These are phyloP conservation scores for Allium fistulosum DNA, from an alignment of 106 monocot species.

Conservation along the genomic window DNA sequence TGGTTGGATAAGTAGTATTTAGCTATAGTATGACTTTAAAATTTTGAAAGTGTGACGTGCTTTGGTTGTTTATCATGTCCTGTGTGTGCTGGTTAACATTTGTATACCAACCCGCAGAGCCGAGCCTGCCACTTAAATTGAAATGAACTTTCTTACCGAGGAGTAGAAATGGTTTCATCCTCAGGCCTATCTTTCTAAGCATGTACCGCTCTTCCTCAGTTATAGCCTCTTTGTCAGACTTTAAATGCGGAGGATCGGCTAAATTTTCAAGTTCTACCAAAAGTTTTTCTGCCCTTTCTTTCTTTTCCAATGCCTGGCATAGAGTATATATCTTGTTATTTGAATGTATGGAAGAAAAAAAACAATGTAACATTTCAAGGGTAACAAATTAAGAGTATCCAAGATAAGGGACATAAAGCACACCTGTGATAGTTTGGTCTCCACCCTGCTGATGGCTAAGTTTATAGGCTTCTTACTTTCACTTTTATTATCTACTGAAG, in stretches of 20 bases:
- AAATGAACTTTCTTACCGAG: slow-evolving; percentile 49
- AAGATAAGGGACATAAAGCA: neutral
- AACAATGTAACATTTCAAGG: no score
- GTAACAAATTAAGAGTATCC: neutral
- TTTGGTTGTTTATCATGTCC: no score
- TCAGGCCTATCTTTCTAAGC: slow-evolving; percentile 84
- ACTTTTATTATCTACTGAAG: slow-evolving; percentile 7
- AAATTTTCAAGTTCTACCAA: slow-evolving; percentile 51
- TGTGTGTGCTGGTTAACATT: no score
- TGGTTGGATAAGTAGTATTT: no score
- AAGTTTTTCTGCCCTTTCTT: slow-evolving; percentile 70
- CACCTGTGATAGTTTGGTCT: slow-evolving; percentile 50
- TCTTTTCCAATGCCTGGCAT: slow-evolving; percentile 55
- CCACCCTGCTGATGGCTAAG: slow-evolving; percentile 22
- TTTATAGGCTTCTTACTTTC: slow-evolving; percentile 12
- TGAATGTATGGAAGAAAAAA: neutral
- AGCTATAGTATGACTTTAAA: no score
- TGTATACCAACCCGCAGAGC: no score
- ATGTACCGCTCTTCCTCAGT: slow-evolving; percentile 95
- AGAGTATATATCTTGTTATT: neutral
- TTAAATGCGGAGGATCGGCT: slow-evolving; percentile 20
- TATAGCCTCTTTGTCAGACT: slow-evolving; percentile 69
- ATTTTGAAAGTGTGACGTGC: no score
- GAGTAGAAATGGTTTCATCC: slow-evolving; percentile 81
- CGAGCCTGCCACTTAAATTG: no score